Percentiles rank a stretch among this genome's conserved stretches.
phyloP scores from a whole-genome alignment of 257 asterid species.

The Solanum bulbocastanum region DNA sequence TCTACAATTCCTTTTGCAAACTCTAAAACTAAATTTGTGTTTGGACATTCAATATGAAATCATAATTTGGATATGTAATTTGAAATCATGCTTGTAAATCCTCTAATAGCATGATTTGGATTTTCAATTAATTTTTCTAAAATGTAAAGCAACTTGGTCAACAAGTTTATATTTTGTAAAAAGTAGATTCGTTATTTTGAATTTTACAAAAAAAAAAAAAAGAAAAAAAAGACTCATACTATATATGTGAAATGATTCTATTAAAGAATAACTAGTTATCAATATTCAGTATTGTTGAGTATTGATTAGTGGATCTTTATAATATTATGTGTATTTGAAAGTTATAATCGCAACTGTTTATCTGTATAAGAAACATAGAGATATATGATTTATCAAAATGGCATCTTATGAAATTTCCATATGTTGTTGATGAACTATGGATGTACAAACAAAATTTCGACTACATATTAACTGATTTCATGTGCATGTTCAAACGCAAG shows the following conservation, averaged over 20 bases:
- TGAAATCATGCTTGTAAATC: too few relatives aligned
- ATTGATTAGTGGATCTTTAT: too few relatives aligned
- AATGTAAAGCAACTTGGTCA: neutral
- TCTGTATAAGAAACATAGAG: neutral
- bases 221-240: neutral
- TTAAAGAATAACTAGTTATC: neutral
- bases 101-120: neutral
- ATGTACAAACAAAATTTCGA: too few relatives aligned
- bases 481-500: neutral
- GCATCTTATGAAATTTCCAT: neutral
- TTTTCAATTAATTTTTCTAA: neutral
- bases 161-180: neutral
- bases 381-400: too few relatives aligned
- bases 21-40: neutral
- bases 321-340: too few relatives aligned
- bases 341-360: neutral
- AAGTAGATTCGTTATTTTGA: too few relatives aligned
- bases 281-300: neutral
- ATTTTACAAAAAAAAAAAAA: too few relatives aligned
- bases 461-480: too few relatives aligned
- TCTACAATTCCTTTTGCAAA: neutral
- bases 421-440: too few relatives aligned
- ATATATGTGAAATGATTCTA: neutral
- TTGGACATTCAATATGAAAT: neutral
- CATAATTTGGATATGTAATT: neutral